Evolutionary conservation across 768 basidiomycete species (phyloP), one percentile per base, ranked within the genome.

Genomic region (Strobilomyces confusus): DNA sequence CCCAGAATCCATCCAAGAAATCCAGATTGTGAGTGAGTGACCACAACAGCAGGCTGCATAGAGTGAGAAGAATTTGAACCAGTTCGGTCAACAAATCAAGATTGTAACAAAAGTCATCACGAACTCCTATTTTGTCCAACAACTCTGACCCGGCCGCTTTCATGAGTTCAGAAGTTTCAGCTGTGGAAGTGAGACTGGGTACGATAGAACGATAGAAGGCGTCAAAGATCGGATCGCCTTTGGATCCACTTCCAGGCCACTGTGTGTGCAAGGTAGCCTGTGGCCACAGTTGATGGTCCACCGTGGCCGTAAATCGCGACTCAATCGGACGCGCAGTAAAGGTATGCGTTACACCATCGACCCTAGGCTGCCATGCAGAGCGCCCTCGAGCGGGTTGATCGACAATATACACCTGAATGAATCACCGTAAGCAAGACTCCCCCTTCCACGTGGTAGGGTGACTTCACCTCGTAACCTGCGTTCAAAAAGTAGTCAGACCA

Each of bases 401-500:
- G 11, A 78, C 69, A 14, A 80, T 63, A 55, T 77, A 78, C 2
- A 79, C 53, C 77, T 64, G 29, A 36, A 45, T n/a, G 23, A 30
- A 56, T 22, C 17, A 23, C 34, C 29, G 17, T 57, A 45, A 56
- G 7, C 30, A 13, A 6, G 22, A 22, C 25, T 29, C 3, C 20
- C 9, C n/a, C 36, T 37, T n/a, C 34, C 20, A 26, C 36, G 9
- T 19, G 26, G 17, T 11, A 19, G 13, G 15, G 12, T 9, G 11
- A 34, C 23, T 33, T 49, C 59, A 80, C 80, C 67, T 80, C 79
- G 53, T 78, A 80, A 34, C 79, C 80, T 58, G 75, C 56, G 46
- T 70, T 63, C 52, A 81, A 58, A 50, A 81, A 79, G 62, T 77
- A 79, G 64, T 81, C 79, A n/a, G 76, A 76, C 80, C 80, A 81